Base-by-base conservation (phyloP, 2,329 filamentous ascomycete genomes). In the Aspergillus sojae region DNA sequence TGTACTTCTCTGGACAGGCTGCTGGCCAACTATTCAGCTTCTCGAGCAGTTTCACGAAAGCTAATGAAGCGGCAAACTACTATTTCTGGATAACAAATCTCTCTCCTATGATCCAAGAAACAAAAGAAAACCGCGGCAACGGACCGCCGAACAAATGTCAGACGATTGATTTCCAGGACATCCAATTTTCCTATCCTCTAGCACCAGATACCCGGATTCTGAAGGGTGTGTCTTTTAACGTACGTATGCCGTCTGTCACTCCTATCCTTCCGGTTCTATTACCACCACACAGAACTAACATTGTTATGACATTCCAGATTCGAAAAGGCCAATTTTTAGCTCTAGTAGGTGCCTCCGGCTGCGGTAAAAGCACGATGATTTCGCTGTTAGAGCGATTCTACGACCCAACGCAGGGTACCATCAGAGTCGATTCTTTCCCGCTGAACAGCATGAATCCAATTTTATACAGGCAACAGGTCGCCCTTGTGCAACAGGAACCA, bases 401-500 rank as follows among this genome's bases (percentile, higher is more conserved):
- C 74, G 87, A 92, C 53, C 78, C 88, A 0, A 80, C 85, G 21
- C 80, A 83, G 11, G 92, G 92, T 6, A 79, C 81, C 5, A 88
- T 95, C 60, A 79, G 88, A 0, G 85, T 88, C 72, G 88, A 91
- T 21, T n/a, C 26, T 6, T 30, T 19, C 48, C 28, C 48, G 4
- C 48, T 52, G 28, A 34, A 32, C 19, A 52, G 9, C 28, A 52
- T 52, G 48, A 52, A 52, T 14, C 48, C 48, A 32, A 5, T 34
- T 21, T 32, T 52, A 52, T 92, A 92, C 73, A 86, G 91, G 46
- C 82, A 83, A 61, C 78, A 86, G 41, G 81, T 93, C 14, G 89
- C 89, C 1, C 83, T 94, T 0, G 91, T 94, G 0, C 87, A 89
- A 4, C 91, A 94, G 75, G 91, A 94, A 73, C 85, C 91, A 10